These are phyloP conservation scores for Plasmodium knowlesi DNA, from an alignment of 169 alveolate species.

Conservation along the genomic window DNA sequence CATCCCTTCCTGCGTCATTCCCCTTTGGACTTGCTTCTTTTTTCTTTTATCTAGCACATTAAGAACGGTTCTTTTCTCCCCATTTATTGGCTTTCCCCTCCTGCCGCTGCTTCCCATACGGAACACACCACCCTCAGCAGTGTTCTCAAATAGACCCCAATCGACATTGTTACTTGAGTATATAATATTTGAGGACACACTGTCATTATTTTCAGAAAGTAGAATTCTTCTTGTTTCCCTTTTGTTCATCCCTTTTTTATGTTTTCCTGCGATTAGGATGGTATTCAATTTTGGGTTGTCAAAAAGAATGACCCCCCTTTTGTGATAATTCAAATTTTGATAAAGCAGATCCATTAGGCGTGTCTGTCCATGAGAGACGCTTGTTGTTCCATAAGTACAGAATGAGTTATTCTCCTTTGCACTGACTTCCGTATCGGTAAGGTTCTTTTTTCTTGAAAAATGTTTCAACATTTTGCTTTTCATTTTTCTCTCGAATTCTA, in stretches of 20 bases:
- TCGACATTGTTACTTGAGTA: not conserved
- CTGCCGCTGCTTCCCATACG: not conserved
- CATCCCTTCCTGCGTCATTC: not conserved
- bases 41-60: not conserved
- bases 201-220: not conserved
- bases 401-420: not conserved
- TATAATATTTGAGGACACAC: not conserved
- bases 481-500: conserved; percentile 29
- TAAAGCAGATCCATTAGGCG: not conserved
- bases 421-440: conserved; percentile 29
- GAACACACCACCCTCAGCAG: not conserved
- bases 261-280: not conserved
- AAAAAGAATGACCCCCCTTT: not conserved
- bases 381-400: not conserved
- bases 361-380: not conserved
- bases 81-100: not conserved
- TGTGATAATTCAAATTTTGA: not conserved
- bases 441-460: conserved; percentile 9
- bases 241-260: not conserved
- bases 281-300: not conserved
- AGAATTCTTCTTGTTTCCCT: not conserved
- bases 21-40: not conserved
- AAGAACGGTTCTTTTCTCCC: not conserved
- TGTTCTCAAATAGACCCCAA: not conserved
- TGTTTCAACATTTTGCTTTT: conserved; percentile 16